A percentile compares a stretch with the other conserved stretches of the same genome.
Evolutionary conservation across 2,329 filamentous ascomycete genomes (phyloP).

Genomic region (Paecilomyces niveus): DNA sequence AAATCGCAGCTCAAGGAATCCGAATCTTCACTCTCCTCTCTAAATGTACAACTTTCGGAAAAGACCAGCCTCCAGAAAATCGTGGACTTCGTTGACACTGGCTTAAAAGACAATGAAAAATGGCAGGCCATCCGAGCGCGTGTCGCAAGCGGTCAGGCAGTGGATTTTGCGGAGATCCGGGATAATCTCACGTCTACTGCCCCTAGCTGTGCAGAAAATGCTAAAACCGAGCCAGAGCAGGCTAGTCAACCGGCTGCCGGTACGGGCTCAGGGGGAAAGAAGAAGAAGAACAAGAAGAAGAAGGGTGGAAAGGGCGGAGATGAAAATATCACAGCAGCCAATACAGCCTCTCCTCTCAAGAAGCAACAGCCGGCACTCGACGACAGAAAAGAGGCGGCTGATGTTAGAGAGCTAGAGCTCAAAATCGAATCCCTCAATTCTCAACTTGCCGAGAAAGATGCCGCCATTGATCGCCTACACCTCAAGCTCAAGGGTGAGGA

Average conservation of each 20-base stretch:
- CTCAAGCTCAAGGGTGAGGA: conserved; percentile 69
- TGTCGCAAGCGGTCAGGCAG: conserved; percentile 23
- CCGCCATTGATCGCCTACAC: conserved; percentile 63
- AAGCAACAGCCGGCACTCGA: conserved; percentile 20
- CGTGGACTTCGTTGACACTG: conserved; percentile 35
- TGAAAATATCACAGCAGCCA: conserved; percentile 20
- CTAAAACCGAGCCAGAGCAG: conserved; percentile 13
- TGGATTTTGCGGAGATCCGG: conserved; percentile 27
- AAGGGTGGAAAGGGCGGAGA: conserved; percentile 55
- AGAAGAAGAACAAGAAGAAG: conserved; percentile 89
- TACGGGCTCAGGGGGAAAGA: conserved; percentile 39
- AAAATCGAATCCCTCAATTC: conserved; percentile 28
- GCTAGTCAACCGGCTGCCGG: conserved; percentile 14
- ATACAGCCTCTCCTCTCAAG: conserved; percentile 9
- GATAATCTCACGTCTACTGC: conserved; percentile 22
- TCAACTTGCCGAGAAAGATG: conserved; percentile 53
- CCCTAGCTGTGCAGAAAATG: conserved; percentile 11
- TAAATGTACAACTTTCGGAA: conserved; percentile 37
- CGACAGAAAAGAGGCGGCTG: conserved; percentile 25
- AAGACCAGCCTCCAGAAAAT: conserved; percentile 29
- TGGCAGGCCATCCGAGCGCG: conserved; percentile 30
- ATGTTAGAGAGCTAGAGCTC: conserved; percentile 25
- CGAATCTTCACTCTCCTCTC: conserved; percentile 41
- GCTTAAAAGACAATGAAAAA: conserved; percentile 24
- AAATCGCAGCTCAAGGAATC: conserved; percentile 48